Base-by-base conservation (phyloP, 441 rosid species). In the Corymbia calophylla region DNA sequence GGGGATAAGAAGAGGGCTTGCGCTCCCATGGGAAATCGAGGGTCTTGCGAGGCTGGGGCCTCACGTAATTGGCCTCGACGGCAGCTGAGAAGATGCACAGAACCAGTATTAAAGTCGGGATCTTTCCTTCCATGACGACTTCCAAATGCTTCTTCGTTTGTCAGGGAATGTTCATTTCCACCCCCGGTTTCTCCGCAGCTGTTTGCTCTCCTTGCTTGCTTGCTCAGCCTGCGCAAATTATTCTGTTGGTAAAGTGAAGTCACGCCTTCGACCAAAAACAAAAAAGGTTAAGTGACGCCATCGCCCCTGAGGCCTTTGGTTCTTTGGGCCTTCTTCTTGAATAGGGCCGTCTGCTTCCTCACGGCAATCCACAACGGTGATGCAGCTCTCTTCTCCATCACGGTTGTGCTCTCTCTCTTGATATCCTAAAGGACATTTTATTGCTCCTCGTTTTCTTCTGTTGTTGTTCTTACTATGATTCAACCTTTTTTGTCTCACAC, bases 41-140 rank as follows among this genome's bases (percentile, higher is more conserved):
- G 86, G 93, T 92, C 90, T 96, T 89, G 47, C 99, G 98, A 91
- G 99, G 98, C 68, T 90, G 94, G 14, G 99, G 98, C 90, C 99
- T 91, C 82, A 94, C 87, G 86, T 97, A 98, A 3, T 95, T 95
- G 86, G 93, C 94, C 8, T 92, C 86, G n/a, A 90, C 94, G 54
- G 94, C 80, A 85, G 89, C 92, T 9, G 93, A 91, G 90, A 47
- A 87, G 62, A 87, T 77, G 54, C 95, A 77, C 70, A 92, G 92
- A 39, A 91, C 56, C 29, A 89, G 81, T 48, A 85, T 55, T 29
- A 91, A 55, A 23, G 88, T 35, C 70, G 89, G 73, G 27, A 86
- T 73, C 82, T 73, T 73, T 39, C 82, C 29, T 73, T 12, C 82
- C 82, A 73, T 73, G 49, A 10, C 51, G 5, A 7, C 49, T 12